Base-by-base conservation (phyloP, 805 yeast species). In the Danielia reshetovae region DNA sequence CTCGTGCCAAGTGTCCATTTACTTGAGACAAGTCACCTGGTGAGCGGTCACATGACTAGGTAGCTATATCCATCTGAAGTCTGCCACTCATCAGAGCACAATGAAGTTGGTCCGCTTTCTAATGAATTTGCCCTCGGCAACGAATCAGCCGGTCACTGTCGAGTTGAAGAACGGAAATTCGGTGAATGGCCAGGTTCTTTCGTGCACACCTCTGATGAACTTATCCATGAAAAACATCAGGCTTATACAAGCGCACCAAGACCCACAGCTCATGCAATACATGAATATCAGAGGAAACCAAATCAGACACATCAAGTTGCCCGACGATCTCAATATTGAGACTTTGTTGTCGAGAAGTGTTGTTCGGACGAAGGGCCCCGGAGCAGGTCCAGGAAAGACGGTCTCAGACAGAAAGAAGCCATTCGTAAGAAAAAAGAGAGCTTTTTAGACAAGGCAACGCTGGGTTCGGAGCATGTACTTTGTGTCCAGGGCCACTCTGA, bases 121-220 rank as follows among this genome's bases (percentile, higher is more conserved):
- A 40, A 85, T 85, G 85, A 88, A 87, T 52, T 66, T 90, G 51
- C 70, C 72, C 16, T 49, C 57, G 42, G 58, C 68, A 16, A 76
- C 81, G 24, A 80, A 82, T 38, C 97, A 88, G 60, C 80, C 87
- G 32, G 90, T 90, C 2, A 88, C 90, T 34, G 84, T 89, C 13
- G 97, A 89, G 57, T 68, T 90, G 52, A 90, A 89, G 58, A 87
- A 90, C 59, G 97, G 97, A 25, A 85, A 90, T 4, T 72, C 85
- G 4, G 75, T 90, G 5, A 76, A 84, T 49, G 97, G 97, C 0
- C 85, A 89, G 10, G 67, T 90, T 17, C 77, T 83, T 26, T 77
- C 88, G 5, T 95, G 93, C 26, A 72, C 95, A 3, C 96, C 96
- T 18, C 75, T 84, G 43, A 89, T 89, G 97, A 89, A 89, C 59